Evolutionary conservation across 768 basidiomycete genomes (phyloP).

Genomic region (Suillus bovinus): DNA sequence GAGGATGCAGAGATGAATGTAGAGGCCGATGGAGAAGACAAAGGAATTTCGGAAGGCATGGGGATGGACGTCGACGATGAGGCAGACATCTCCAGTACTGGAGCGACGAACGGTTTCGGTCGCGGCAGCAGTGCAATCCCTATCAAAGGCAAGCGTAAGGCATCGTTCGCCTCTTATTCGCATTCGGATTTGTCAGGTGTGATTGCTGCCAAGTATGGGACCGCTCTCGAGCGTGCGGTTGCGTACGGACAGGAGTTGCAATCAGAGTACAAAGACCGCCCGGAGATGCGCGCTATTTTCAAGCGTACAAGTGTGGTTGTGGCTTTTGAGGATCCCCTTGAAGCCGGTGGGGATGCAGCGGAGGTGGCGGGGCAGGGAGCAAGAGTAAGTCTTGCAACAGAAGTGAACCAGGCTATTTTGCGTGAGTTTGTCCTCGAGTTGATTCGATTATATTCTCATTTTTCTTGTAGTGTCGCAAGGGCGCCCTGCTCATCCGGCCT

Average conservation of each 20-base stretch:
- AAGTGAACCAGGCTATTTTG: constrained; percentile 80
- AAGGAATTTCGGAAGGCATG: constrained; percentile 42
- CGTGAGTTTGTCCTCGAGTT: constrained; percentile 46
- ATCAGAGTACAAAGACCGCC: constrained; percentile 64
- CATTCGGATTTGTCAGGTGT: constrained; percentile 24
- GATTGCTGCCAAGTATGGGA: constrained; percentile 46
- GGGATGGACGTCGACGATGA: constrained; percentile 59
- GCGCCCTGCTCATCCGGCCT: constrained; percentile 63
- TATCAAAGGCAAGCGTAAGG: constrained; percentile 31
- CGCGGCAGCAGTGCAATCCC: constrained; percentile 27
- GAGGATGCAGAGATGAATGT: constrained; percentile 36
- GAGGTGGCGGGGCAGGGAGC: constrained; percentile 70
- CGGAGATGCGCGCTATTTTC: constrained; percentile 65
- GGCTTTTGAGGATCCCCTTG: constrained; percentile 74
- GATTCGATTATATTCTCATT: constrained; percentile 6
- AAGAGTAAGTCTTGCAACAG: constrained; percentile 64
- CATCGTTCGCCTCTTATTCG: constrained; percentile 29
- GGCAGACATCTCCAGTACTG: constrained; percentile 24
- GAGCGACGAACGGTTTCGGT: constrained; percentile 14
- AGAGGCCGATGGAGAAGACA: constrained; percentile 37
- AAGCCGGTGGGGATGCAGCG: constrained; percentile 62
- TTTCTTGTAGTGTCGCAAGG: constrained; percentile 68
- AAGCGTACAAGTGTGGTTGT: constrained; percentile 78
- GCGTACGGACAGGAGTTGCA: constrained; percentile 73
- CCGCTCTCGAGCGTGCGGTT: constrained; percentile 65